These are phyloP conservation scores for Rhodotorula babjevae DNA, from an alignment of 768 basidiomycete genomes.

Conservation along the genomic window DNA sequence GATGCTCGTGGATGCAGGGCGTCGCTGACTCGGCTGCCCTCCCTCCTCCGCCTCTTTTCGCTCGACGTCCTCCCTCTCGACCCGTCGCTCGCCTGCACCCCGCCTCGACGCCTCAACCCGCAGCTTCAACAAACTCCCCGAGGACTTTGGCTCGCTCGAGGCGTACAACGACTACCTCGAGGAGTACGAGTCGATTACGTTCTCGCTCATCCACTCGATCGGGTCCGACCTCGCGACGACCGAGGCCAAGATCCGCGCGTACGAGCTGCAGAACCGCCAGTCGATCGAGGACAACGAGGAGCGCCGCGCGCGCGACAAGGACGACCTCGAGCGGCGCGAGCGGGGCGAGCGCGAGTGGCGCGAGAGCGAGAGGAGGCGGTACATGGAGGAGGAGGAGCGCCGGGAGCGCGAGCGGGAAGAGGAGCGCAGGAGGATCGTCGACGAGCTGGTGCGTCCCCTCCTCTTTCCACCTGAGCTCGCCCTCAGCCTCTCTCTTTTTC, in stretches of 20 bases:
- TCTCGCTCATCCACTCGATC: slow-evolving; percentile 40
- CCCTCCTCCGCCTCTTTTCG: no score
- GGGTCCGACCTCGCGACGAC: slow-evolving; percentile 28
- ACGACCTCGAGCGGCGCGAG: slow-evolving; percentile 55
- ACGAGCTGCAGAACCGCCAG: slow-evolving; percentile 73
- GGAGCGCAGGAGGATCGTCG: slow-evolving; percentile 24
- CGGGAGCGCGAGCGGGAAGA: slow-evolving; percentile 45
- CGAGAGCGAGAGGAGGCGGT: slow-evolving; percentile 23
- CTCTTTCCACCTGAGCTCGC: neutral
- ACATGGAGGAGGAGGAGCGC: slow-evolving; percentile 30
- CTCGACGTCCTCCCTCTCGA: no score
- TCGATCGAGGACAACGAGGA: slow-evolving; percentile 69
- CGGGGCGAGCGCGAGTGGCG: slow-evolving; percentile 54
- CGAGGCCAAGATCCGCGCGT: slow-evolving; percentile 72
- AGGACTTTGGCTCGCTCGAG: slow-evolving; percentile 75
- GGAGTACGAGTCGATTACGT: slow-evolving; percentile 80
- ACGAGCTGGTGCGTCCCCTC: slow-evolving; percentile 6
- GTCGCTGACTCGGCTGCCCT: no score
- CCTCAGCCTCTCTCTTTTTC: neutral
- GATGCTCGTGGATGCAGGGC: no score
- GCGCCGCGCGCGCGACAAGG: slow-evolving; percentile 33
- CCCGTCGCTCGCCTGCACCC: no score
- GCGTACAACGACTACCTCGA: slow-evolving; percentile 94
- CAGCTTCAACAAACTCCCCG: slow-evolving; percentile 89
- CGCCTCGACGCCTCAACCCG: neutral